Evolutionary conservation across 176 grass and related monocot species (phyloP).

Genomic region (Chrysopogon serrulatus): DNA sequence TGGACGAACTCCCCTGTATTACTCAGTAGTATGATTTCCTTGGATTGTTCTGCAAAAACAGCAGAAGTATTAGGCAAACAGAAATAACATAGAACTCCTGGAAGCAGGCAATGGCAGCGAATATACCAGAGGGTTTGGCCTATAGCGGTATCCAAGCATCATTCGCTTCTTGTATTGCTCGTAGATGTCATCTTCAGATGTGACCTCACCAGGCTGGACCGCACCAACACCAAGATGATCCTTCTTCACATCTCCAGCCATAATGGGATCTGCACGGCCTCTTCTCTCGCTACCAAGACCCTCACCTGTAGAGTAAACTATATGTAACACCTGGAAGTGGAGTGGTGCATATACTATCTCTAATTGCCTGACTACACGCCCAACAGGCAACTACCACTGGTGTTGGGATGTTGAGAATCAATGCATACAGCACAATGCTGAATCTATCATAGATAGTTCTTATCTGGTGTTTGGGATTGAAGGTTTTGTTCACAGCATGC

Average conservation of each 20-base stretch:
- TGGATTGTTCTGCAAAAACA: slow-evolving; percentile 70
- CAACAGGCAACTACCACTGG: neutral
- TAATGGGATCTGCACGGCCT: slow-evolving; percentile 74
- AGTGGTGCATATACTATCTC: neutral
- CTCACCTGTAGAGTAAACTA: slow-evolving; percentile 65
- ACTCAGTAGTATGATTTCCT: slow-evolving; percentile 89
- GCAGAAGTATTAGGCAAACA: neutral
- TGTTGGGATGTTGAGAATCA: neutral
- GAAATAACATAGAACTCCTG: neutral
- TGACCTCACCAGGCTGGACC: slow-evolving; percentile 67
- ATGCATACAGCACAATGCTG: neutral
- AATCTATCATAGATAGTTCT: neutral
- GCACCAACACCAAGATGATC: slow-evolving; percentile 93
- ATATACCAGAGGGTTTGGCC: slow-evolving; percentile 86
- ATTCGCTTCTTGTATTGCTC: slow-evolving; percentile 99
- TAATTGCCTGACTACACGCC: neutral
- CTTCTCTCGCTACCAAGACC: slow-evolving; percentile 91
- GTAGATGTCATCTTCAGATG: slow-evolving; percentile 91
- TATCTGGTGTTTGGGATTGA: neutral
- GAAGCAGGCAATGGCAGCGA: neutral
- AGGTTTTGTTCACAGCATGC: neutral
- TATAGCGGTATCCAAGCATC: slow-evolving; percentile 97
- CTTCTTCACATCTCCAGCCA: slow-evolving; percentile 92
- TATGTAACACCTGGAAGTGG: neutral
- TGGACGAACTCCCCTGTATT: neutral